Evolutionary conservation across 208 protist species (phyloP), one percentile per base, ranked within the genome.

Genomic region (Acanthamoeba polyphaga): DNA sequence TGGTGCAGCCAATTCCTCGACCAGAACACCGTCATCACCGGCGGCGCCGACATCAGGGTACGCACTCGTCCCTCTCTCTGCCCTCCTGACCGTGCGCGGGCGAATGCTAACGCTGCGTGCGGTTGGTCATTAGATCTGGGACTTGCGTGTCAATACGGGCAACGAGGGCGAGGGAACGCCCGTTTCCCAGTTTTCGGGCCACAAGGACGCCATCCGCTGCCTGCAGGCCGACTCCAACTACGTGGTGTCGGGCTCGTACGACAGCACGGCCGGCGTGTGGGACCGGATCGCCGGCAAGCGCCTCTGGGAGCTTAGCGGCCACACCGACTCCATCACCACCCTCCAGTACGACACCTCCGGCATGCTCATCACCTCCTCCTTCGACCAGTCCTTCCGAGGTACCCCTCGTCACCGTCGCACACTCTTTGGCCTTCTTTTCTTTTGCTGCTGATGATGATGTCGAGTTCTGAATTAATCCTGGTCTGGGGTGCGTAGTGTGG

Each of bases 1-100:
- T 94, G 91, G 91, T 85, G 91, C 91, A 58, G 91, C 53, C 91
- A 94, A 27, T 85, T 87, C 70, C 53, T 94, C 32, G 91, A 94
- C 53, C 70, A 85, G 24, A 55, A 94, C 72, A 94, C 91, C 22
- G 19, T 94, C 27, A 70, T 85, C 24, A 85, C 70, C 9, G 91
- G 91, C 8, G 91, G 91, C 13, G 93, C 91, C 46, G 91, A 94
- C 72, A 80, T 85, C 32, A 82, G n/a, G 49, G 38, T 94, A n/a
- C 43, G 0, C 17, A 12, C 32, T 19, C 17, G 9, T 27, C n/a
- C n/a, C 13, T 0, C 80, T 85, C 66, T 74, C n/a, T 74, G 66
- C 27, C 29, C 53, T 19, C 53, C 15, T 58, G 53, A 58, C 15
- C 13, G 53, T 49, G 43, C 43, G 43, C 43, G 43, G 43, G 46